Percentiles rank a stretch among this genome's conserved stretches.
Conservation (phyloP, 495 filamentous ascomycete species). For the Penicillium canariense region DNA sequence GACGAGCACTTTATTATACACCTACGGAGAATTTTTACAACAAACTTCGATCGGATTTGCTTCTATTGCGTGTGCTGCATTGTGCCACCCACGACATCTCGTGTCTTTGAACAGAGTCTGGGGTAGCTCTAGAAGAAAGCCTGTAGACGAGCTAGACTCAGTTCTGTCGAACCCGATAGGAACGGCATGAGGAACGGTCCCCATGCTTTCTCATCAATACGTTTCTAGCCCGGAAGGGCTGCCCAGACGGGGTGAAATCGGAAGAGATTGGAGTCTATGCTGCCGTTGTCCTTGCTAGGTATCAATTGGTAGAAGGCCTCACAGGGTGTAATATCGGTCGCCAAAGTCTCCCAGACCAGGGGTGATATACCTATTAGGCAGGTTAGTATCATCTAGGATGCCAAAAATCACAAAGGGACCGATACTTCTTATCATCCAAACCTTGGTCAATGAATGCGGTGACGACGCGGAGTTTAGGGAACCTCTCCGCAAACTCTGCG, state of each 20-base stretch:
- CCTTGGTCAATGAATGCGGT: constrained; percentile 97
- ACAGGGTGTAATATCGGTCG: constrained; percentile 94
- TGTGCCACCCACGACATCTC: not conserved
- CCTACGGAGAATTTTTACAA: constrained; percentile 9
- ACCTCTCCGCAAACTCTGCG: constrained; percentile 81
- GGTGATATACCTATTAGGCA: constrained; percentile 76
- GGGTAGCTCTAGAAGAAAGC: not conserved
- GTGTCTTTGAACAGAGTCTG: not conserved
- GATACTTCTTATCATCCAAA: constrained; percentile 93
- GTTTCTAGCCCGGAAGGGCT: not conserved
- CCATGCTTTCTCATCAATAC: not conserved
- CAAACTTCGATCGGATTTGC: not conserved
- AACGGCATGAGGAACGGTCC: not conserved
- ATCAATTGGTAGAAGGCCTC: constrained; percentile 5
- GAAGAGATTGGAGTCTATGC: not conserved
- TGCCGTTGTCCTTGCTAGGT: not conserved
- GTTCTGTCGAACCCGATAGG: not conserved
- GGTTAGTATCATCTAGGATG: constrained; percentile 12
- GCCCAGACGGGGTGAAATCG: not conserved
- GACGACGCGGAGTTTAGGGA: constrained; percentile 88
- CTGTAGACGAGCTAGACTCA: not conserved
- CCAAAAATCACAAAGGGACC: constrained; percentile 5
- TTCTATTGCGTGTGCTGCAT: not conserved
- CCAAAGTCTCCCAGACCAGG: constrained; percentile 96
- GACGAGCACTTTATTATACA: constrained; percentile 13